These are phyloP conservation scores for Thermomucor indicae-seudaticae DNA, from an alignment of 371 early-diverging fungal genomes.

Conservation along the genomic window DNA sequence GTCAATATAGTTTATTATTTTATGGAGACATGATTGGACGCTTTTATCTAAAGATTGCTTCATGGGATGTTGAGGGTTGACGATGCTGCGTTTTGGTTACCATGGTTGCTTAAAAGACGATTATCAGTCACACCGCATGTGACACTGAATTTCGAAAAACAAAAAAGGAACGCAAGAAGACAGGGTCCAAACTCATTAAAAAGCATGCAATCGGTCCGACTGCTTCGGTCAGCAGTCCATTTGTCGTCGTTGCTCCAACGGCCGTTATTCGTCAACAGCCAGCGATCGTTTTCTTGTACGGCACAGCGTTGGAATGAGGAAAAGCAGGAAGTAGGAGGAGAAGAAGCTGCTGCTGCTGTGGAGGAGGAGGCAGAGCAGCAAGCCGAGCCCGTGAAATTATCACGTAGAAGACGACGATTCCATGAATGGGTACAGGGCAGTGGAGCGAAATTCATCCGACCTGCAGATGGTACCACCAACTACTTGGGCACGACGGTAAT, in stretches of 20 bases:
- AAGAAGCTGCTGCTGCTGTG: conserved; percentile 8
- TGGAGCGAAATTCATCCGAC: conserved; percentile 32
- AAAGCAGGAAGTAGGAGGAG: conserved; percentile 2
- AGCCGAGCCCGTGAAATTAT: conserved; percentile 34
- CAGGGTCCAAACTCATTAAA: too few relatives aligned
- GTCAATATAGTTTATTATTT: too few relatives aligned
- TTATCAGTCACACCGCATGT: too few relatives aligned
- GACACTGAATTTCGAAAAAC: too few relatives aligned
- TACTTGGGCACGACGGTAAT: conserved; percentile 32
- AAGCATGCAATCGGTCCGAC: background rate
- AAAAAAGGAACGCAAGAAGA: too few relatives aligned
- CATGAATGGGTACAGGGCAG: conserved; percentile 37
- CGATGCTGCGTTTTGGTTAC: too few relatives aligned
- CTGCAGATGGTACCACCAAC: conserved; percentile 44
- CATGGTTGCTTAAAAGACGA: too few relatives aligned
- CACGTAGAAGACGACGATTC: conserved; percentile 39
- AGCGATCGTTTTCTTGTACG: conserved; percentile 5
- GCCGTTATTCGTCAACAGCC: background rate
- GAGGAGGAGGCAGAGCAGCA: conserved; percentile 13
- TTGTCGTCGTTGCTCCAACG: background rate
- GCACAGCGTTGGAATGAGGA: conserved; percentile 11
- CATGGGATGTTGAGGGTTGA: too few relatives aligned
- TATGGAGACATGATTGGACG: too few relatives aligned
- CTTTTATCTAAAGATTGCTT: too few relatives aligned
- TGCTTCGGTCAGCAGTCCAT: background rate